phyloP scores from a whole-genome alignment of 2,329 filamentous ascomycete species.

The Erysiphe pulchra region DNA sequence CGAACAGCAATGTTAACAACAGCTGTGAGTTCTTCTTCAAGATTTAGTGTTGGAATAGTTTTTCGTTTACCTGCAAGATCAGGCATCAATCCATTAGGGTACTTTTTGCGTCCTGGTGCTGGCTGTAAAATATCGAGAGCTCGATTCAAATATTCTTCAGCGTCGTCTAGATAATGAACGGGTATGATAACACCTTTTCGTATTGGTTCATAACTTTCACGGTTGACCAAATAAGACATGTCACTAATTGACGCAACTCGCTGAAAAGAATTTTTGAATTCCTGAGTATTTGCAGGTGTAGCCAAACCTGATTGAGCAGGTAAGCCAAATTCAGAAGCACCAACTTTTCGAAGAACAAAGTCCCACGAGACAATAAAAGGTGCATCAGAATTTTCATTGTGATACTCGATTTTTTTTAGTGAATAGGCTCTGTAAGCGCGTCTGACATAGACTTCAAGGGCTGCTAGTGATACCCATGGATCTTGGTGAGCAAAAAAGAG shows the following conservation, averaged over 20 bases:
- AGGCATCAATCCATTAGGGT: constrained; percentile 34
- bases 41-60: constrained; percentile 26
- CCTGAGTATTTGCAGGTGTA: constrained; percentile 45
- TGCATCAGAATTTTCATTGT: constrained; percentile 42
- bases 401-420: constrained; percentile 70
- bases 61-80: constrained; percentile 52
- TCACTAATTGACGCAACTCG: constrained; percentile 89
- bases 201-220: constrained; percentile 48
- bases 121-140: constrained; percentile 61
- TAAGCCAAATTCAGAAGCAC: constrained; percentile 70
- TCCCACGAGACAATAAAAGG: constrained; percentile 79
- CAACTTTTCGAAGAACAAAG: constrained; percentile 81
- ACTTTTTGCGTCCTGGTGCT: constrained; percentile 24
- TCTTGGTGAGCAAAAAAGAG: constrained; percentile 90
- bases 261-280: constrained; percentile 40
- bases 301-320: constrained; percentile 58
- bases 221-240: constrained; percentile 64
- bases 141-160: constrained; percentile 61
- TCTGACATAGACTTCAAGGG: constrained; percentile 86
- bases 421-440: constrained; percentile 92
- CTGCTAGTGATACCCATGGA: constrained; percentile 78
- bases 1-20: constrained; percentile 83
- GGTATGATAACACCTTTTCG: constrained; percentile 89
- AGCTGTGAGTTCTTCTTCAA: constrained; percentile 56
- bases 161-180: constrained; percentile 80